phyloP scores from a whole-genome alignment of 306 rosid genomes.

The Abrus pulchellus region DNA sequence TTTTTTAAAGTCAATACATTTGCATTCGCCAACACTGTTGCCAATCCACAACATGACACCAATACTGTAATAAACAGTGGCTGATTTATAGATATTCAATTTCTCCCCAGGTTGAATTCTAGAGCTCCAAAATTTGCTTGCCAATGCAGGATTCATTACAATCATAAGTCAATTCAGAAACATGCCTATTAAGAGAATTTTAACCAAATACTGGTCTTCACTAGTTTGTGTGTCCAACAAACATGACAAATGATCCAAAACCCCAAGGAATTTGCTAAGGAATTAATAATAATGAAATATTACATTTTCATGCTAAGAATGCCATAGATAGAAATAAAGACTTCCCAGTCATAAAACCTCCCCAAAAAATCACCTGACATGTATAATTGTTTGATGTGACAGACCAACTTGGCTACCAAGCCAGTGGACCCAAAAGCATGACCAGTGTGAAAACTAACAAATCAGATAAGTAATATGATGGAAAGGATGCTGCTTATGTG shows the following conservation, averaged over 20 bases:
- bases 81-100: not conserved
- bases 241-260: slow-evolving; percentile 26
- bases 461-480: not conserved
- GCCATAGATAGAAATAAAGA: not conserved
- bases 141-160: slow-evolving; percentile 24
- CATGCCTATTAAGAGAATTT: not conserved
- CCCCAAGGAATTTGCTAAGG: not conserved
- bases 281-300: not conserved
- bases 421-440: slow-evolving; percentile 23
- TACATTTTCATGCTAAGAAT: slow-evolving; percentile 25
- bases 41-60: not conserved
- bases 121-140: slow-evolving; percentile 29
- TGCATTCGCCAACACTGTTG: not conserved
- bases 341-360: slow-evolving; percentile 20
- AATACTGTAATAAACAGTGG: not conserved
- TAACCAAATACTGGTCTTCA: slow-evolving; percentile 15
- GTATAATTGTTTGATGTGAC: slow-evolving; percentile 16
- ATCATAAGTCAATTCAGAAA: slow-evolving; percentile 20
- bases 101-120: not conserved
- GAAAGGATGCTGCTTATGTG: slow-evolving; percentile 9
- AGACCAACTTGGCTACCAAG: slow-evolving; percentile 16
- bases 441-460: slow-evolving; percentile 35
- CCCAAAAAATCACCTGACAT: not conserved
- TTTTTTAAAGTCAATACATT: slow-evolving; percentile 32
- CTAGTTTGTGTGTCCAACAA: slow-evolving; percentile 21